Evolutionary conservation across 2,329 filamentous ascomycete species (phyloP).

Genomic region (Hypomyces rosellus): DNA sequence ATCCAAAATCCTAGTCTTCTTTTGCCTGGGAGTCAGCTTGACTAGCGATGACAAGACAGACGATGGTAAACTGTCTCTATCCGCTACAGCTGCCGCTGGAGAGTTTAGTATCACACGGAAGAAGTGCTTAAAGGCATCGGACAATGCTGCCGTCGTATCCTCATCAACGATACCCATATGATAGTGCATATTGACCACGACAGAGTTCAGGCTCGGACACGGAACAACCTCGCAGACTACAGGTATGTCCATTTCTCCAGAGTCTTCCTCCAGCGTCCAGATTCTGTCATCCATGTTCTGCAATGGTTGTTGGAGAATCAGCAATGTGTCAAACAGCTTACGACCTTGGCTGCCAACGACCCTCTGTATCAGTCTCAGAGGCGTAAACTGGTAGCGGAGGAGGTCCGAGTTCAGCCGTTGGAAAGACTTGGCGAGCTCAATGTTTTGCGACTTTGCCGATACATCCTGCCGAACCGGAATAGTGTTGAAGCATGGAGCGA

Average conservation of each 20-base stretch:
- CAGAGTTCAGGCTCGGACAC: conserved; percentile 39
- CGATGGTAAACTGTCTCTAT: conserved; percentile 18
- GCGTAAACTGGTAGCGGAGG: conserved; percentile 65
- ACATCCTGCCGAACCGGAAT: conserved; percentile 62
- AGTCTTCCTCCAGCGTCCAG: conserved; percentile 52
- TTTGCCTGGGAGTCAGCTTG: conserved; percentile 17
- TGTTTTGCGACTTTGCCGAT: conserved; percentile 39
- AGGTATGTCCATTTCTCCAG: conserved; percentile 65
- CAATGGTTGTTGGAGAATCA: conserved; percentile 66
- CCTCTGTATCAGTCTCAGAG: conserved; percentile 64
- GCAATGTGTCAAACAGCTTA: conserved; percentile 69
- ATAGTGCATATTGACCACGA: conserved; percentile 59
- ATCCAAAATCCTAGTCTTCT: conserved; percentile 10
- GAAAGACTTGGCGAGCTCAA: conserved; percentile 52
- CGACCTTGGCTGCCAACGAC: conserved; percentile 34
- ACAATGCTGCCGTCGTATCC: conserved; percentile 22
- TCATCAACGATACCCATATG: conserved; percentile 37
- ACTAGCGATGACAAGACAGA: conserved; percentile 14
- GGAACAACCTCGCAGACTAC: conserved; percentile 71
- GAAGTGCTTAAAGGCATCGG: conserved; percentile 26
- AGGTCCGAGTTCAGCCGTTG: conserved; percentile 57
- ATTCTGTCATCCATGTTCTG: conserved; percentile 49
- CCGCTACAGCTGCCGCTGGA: conserved; percentile 21
- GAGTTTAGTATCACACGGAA: conserved; percentile 20
- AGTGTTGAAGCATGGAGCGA: conserved; percentile 93